Base-by-base conservation (phyloP, 2,329 filamentous ascomycete species). In the Monosporascus sp. region DNA sequence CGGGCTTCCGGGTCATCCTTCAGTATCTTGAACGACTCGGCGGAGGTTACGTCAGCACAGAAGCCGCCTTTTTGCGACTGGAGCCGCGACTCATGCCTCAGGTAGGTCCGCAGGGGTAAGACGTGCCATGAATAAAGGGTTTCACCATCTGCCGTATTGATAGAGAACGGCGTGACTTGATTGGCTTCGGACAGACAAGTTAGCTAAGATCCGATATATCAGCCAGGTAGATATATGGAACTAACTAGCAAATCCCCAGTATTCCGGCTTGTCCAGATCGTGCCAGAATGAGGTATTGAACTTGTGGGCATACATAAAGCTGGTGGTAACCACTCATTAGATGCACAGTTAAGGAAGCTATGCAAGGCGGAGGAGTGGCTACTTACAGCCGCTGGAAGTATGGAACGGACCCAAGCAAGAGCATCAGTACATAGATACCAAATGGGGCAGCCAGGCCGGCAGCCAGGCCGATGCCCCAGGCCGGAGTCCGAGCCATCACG, bases 61-160 rank as follows among this genome's bases (percentile, higher is more conserved):
- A 81, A 69, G 0, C 80, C 81, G 2, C 73, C 68, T 6, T 72
- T 69, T 59, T 84, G 78, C 5, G 72, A 68, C 40, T 80, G 73
- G 14, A 95, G 73, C 16, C 74, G 73, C 22, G 77, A 72, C 63
- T 95, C 88, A 62, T 96, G 80, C 59, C 87, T 78, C 7, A 84
- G 76, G 68, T 95, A 96, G 0, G 90, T 74, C 50, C 87, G 84
- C 7, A 95, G 72, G 0, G 93, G 93, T 48, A 97, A 74, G 52
- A 97, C 80, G 65, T 97, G 93, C 93, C 93, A 97, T 26, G 88
- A 89, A 66, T 94, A 95, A 19, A 97, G 74, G 2, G 76, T 83
- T 69, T 92, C 86, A 40, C 85, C 83, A 68, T 97, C 92, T 1
- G 83, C 75, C 0, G 91, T 94, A 4, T 72, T 74, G 38, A 97